Evolutionary conservation across 176 grass and related monocot species (phyloP).

Genomic region (Rhynchospora tenuis): DNA sequence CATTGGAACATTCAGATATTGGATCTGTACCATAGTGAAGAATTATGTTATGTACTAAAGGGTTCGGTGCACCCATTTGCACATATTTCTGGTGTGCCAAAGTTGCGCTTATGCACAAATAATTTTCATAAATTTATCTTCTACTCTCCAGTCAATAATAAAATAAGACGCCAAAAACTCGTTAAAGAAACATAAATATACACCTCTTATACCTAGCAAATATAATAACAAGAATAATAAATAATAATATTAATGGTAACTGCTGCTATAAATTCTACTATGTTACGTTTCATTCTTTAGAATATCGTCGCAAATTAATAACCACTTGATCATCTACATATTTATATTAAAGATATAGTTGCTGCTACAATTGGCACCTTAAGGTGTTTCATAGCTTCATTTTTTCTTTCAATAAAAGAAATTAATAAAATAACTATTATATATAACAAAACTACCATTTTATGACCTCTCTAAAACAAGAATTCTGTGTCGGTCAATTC

Average conservation of each 20-base stretch:
- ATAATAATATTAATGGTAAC: background rate
- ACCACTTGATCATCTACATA: background rate
- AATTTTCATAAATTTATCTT: background rate
- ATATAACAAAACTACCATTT: constrained; percentile 14
- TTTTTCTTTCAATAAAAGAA: background rate
- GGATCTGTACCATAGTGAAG: background rate
- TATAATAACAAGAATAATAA: background rate
- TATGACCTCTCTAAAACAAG: constrained; percentile 41
- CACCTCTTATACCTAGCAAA: background rate
- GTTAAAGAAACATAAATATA: background rate
- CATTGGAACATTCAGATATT: background rate
- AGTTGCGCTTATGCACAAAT: background rate
- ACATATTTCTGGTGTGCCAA: background rate
- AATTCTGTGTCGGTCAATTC: constrained; percentile 70
- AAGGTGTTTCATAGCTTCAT: background rate
- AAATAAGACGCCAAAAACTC: background rate
- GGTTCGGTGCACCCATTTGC: background rate
- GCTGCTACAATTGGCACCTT: background rate
- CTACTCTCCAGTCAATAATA: background rate
- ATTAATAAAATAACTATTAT: background rate
- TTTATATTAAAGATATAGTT: background rate
- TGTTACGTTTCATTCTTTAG: background rate
- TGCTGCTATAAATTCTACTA: background rate
- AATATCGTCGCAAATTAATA: background rate
- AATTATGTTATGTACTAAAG: background rate